phyloP scores from a whole-genome alignment of 1,139 yeast genomes.

The Blastobotrys petasosporus region DNA sequence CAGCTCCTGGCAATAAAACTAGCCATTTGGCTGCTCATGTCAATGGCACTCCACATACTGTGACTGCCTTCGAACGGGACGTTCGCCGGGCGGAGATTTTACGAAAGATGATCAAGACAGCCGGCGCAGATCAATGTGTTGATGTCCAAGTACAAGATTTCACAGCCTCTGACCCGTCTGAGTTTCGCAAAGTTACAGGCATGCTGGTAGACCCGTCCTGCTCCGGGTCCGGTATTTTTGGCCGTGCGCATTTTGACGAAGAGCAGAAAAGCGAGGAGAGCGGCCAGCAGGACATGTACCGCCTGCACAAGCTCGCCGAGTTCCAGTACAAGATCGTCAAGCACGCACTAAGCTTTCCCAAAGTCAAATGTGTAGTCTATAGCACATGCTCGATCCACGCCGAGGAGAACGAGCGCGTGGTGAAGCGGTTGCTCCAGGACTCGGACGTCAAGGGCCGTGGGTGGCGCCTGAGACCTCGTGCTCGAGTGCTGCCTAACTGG shows the following conservation, averaged over 20 bases:
- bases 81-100: conserved; percentile 63
- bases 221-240: conserved; percentile 96
- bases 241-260: conserved; percentile 56
- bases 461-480: conserved; percentile 65
- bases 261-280: conserved; percentile 26
- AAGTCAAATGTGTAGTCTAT: conserved; percentile 73
- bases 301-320: conserved; percentile 68
- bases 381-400: conserved; percentile 94
- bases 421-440: conserved; percentile 62
- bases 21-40: conserved; percentile 77
- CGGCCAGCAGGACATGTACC: conserved; percentile 41
- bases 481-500: conserved; percentile 75
- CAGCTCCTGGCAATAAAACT: conserved; percentile 98
- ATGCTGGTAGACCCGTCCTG: conserved; percentile 94
- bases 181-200: conserved; percentile 64
- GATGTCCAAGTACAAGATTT: conserved; percentile 79
- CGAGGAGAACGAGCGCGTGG: conserved; percentile 90
- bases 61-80: conserved; percentile 87
- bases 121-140: conserved; percentile 63
- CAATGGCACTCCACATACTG: conserved; percentile 34
- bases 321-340: conserved; percentile 83
- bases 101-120: conserved; percentile 69
- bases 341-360: conserved; percentile 82
- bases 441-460: conserved; percentile 53
- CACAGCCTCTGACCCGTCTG: conserved; percentile 58